Conservation (phyloP, 345 rosid genomes). For the Eucalyptus regnans region DNA sequence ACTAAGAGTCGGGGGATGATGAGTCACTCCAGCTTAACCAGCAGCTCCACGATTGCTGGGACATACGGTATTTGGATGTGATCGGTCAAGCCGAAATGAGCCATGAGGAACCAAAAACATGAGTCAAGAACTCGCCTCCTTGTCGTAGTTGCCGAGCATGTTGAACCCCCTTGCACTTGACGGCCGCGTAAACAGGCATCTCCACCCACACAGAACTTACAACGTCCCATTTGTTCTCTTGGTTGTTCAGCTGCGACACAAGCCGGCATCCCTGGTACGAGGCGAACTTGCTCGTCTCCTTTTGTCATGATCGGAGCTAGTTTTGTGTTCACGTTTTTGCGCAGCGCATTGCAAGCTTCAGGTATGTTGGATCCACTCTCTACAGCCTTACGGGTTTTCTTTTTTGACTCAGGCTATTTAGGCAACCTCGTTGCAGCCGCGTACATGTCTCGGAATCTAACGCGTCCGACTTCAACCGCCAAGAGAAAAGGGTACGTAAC, state of each 20-base stretch:
- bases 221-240: not conserved
- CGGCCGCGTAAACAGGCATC: not conserved
- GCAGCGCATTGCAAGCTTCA: not conserved
- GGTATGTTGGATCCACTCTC: not conserved
- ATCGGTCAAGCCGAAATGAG: not conserved
- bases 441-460: not conserved
- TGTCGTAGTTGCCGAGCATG: not conserved
- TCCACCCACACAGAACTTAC: conserved; percentile 1
- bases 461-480: not conserved
- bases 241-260: not conserved
- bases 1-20: no score
- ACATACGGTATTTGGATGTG: not conserved
- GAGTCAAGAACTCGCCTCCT: conserved; percentile 8
- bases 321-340: not conserved
- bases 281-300: not conserved
- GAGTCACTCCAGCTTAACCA: not conserved
- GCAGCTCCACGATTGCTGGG: not conserved
- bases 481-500: not conserved
- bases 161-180: not conserved
- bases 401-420: not conserved
- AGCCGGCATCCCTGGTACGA: conserved; percentile 1
- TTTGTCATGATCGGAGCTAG: not conserved
- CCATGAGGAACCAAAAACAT: not conserved
- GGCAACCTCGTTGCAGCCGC: not conserved
- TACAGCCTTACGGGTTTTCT: fast-evolving